Conservation (phyloP, 1,139 yeast genomes). For the Magnusiomyces paraingens region DNA sequence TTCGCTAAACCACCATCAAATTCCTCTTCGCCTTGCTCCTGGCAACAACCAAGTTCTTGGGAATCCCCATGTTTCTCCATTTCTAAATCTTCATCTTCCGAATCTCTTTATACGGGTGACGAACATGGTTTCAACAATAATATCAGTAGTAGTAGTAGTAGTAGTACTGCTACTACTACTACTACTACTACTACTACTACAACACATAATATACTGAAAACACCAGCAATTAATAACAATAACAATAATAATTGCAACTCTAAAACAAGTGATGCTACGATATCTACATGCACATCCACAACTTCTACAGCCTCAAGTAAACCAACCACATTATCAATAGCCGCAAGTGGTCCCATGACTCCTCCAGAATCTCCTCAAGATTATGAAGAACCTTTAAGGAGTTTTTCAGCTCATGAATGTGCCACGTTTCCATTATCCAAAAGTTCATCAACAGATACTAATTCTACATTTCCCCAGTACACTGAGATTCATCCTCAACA, state of each 20-base stretch:
- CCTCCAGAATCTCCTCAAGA: slow-evolving; percentile 17
- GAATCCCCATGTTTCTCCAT: neutral
- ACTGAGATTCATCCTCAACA: neutral
- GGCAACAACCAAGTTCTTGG: slow-evolving; percentile 16
- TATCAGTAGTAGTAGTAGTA: neutral
- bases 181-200: too few relatives aligned
- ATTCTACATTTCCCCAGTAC: neutral
- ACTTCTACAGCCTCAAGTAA: too few relatives aligned
- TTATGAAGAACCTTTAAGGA: neutral
- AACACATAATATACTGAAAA: too few relatives aligned
- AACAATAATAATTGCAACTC: too few relatives aligned
- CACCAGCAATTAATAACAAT: too few relatives aligned
- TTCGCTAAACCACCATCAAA: neutral
- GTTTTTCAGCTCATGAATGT: neutral
- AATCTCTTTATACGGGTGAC: slow-evolving; percentile 11
- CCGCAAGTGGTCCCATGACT: slow-evolving; percentile 11
- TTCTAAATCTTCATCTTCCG: slow-evolving; percentile 11
- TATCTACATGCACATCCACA: too few relatives aligned
- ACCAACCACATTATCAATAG: neutral
- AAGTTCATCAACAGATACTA: neutral
- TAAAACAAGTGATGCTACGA: too few relatives aligned
- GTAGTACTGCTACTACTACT: too few relatives aligned
- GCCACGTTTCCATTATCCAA: neutral
- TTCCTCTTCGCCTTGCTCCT: slow-evolving; percentile 5
- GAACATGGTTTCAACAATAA: slow-evolving; percentile 1